A percentile compares a stretch with the other conserved stretches of the same genome.
Conservation (phyloP, 2,329 filamentous ascomycete genomes). For the Trichoderma sp. region DNA sequence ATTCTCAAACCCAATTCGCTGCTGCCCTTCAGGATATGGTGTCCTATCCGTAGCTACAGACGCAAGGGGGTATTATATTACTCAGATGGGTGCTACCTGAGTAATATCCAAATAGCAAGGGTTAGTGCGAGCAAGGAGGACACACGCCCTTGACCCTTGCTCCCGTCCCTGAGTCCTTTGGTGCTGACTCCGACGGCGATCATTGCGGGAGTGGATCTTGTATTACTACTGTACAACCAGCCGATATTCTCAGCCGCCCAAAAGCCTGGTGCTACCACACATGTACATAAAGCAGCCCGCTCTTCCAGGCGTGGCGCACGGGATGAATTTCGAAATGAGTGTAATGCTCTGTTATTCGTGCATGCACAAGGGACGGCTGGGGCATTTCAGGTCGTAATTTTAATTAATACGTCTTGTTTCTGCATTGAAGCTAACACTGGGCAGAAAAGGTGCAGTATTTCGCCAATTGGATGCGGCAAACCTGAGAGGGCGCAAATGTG, state of each 20-base stretch:
- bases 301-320: neutral
- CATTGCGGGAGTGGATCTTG: neutral
- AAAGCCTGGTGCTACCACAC: neutral
- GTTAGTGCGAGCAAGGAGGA: neutral
- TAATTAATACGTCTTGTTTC: neutral
- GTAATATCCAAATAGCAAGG: neutral
- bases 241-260: neutral
- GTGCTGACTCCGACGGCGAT: neutral
- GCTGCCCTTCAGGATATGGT: no score
- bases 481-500: neutral
- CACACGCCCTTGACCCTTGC: neutral
- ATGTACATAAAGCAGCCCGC: neutral
- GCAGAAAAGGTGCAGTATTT: neutral
- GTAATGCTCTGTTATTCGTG: neutral
- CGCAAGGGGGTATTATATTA: neutral
- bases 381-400: neutral
- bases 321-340: neutral
- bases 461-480: neutral
- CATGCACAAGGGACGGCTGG: neutral
- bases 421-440: neutral
- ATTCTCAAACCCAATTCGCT: no score
- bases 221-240: neutral
- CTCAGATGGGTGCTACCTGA: conserved; percentile 3
- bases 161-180: neutral
- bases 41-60: neutral